phyloP scores from a whole-genome alignment of 768 basidiomycete species.

The Auricularia cornea region DNA sequence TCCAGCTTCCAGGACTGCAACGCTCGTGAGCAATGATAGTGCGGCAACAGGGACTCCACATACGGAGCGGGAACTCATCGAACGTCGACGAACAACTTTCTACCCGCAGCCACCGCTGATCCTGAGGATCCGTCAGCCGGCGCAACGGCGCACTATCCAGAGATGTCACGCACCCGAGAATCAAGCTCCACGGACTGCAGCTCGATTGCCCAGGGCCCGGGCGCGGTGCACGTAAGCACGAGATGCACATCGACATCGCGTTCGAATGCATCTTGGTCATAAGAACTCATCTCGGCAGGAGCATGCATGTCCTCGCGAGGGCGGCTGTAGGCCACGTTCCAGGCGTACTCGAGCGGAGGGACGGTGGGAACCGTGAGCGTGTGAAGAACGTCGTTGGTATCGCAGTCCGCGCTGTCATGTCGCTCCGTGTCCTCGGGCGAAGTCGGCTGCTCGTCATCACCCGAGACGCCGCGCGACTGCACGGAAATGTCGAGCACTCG shows the following conservation, averaged over 20 bases:
- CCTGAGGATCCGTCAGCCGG: not conserved
- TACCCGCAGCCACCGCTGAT: not conserved
- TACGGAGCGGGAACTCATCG: slow-evolving; percentile 29
- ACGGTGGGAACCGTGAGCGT: slow-evolving; percentile 60
- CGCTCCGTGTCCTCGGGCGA: not conserved
- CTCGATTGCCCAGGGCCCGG: slow-evolving; percentile 48
- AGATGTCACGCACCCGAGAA: slow-evolving; percentile 37
- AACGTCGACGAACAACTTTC: slow-evolving; percentile 45
- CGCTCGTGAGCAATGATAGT: not conserved
- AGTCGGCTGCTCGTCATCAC: not conserved
- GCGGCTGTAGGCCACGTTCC: slow-evolving; percentile 47
- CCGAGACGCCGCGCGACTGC: slow-evolving; percentile 37
- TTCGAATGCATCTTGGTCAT: slow-evolving; percentile 44
- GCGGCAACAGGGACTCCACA: slow-evolving; percentile 7
- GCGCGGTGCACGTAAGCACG: slow-evolving; percentile 40
- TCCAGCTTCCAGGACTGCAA: not conserved
- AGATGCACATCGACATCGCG: slow-evolving; percentile 49
- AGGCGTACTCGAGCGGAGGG: slow-evolving; percentile 48
- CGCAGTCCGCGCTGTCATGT: slow-evolving; percentile 6
- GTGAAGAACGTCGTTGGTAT: slow-evolving; percentile 52
- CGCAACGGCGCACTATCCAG: not conserved
- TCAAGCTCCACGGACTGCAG: slow-evolving; percentile 42
- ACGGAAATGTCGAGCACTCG: slow-evolving; percentile 76
- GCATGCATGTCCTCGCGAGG: slow-evolving; percentile 34
- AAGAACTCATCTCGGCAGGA: slow-evolving; percentile 45